Percentiles rank a stretch among this genome's conserved stretches.
Conservation (phyloP, 2,329 filamentous ascomycete genomes). For the Colletotrichum cereale region DNA sequence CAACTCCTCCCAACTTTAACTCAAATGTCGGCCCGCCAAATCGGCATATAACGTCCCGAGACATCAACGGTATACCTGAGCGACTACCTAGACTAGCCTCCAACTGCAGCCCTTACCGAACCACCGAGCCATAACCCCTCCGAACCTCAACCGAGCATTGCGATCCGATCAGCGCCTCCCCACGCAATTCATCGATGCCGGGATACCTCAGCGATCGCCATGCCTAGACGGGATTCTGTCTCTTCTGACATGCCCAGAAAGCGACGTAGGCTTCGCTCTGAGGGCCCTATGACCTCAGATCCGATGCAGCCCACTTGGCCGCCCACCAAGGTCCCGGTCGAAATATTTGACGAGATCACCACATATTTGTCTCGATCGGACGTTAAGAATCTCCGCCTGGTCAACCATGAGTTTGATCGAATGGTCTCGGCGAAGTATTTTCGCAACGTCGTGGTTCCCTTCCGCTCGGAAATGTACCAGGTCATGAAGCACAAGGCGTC, state of each 20-base stretch:
- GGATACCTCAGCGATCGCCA: conserved; percentile 13
- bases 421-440: conserved; percentile 71
- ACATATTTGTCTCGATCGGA: conserved; percentile 67
- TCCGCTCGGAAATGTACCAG: conserved; percentile 73
- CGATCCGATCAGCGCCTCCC: conserved; percentile 1
- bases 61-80: neutral
- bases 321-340: conserved; percentile 63
- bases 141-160: neutral
- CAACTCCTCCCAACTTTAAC: neutral
- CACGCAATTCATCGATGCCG: conserved; percentile 14
- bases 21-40: neutral
- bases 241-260: conserved; percentile 25
- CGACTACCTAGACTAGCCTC: neutral
- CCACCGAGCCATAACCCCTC: neutral
- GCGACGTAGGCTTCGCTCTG: conserved; percentile 29
- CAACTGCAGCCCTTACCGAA: neutral
- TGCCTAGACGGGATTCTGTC: conserved; percentile 18
- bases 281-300: conserved; percentile 24
- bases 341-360: conserved; percentile 72
- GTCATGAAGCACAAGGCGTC: conserved; percentile 38
- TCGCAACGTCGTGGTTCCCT: conserved; percentile 73
- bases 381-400: conserved; percentile 71
- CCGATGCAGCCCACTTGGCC: conserved; percentile 47
- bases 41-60: neutral
- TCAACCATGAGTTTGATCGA: conserved; percentile 68